Evolutionary conservation across 2,329 filamentous ascomycete genomes (phyloP), one percentile per base, ranked within the genome.

Genomic region (Scleromitrula shiraiana): DNA sequence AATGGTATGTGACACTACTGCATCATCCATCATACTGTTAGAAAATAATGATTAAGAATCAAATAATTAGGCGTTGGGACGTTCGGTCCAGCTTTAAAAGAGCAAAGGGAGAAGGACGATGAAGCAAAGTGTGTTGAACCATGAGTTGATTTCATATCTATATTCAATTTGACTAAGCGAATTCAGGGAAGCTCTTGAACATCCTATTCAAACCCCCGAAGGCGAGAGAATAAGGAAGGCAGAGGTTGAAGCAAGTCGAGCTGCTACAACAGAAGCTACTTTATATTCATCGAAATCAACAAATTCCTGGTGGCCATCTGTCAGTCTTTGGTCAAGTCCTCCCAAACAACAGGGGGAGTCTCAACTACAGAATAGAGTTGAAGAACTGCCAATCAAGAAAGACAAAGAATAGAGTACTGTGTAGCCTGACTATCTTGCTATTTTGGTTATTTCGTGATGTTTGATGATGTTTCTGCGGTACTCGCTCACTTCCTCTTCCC

Each of bases 41-140:
- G 26, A n/a, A n/a, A n/a, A n/a, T n/a, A n/a, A n/a, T n/a, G n/a
- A 5, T 8, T 10, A 36, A 32, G 24, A 26, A 40, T 17, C 41
- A 24, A 33, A 10, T 32, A 38, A 3, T 14, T 37, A 64, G 62
- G 56, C 22, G 39, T 63, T 33, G 60, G 49, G 48, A 54, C 58
- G 20, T 64, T 64, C 48, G 59, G 54, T n/a, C 61, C 62, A 35
- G 53, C 55, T 14, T 57, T 64, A 20, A 59, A 59, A 55, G 59
- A 61, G 17, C 51, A 56, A 26, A 27, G 53, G 24, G 51, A 58
- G 27, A 56, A 55, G 27, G 41, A 53, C 8, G 49, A 50, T 15
- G 32, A 56, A 45, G 45, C 46, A 38, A 54, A 49, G 58, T 62
- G 46, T 19, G 49, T 39, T 7, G 4, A 33, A 7, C 7, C 4